Percentiles rank a stretch among this genome's conserved stretches.
Conservation (phyloP, 148 eudicot species). For the Camellia sinensis region DNA sequence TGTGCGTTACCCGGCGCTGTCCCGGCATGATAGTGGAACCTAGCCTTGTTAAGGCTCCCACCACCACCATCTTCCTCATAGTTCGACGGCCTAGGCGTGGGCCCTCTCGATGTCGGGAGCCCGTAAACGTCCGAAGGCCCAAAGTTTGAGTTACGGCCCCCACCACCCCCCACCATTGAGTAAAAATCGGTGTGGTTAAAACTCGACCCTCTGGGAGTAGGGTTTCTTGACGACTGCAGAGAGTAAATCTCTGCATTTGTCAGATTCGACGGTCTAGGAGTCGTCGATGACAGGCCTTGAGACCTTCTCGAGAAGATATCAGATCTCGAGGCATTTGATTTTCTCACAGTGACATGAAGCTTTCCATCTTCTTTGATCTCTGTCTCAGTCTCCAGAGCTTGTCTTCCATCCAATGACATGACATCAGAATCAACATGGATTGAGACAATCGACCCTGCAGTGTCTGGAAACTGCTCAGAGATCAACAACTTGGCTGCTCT, state of each 20-base stretch:
- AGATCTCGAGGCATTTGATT: conserved; percentile 74
- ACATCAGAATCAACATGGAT: conserved; percentile 88
- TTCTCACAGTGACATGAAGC: conserved; percentile 75
- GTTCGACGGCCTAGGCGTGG: conserved; percentile 77
- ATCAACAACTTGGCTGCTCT: conserved; percentile 74
- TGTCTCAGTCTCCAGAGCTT: conserved; percentile 66
- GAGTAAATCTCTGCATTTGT: conserved; percentile 95
- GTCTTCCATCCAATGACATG: conserved; percentile 73
- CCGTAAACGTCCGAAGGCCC: conserved; percentile 70
- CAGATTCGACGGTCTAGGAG: conserved; percentile 68
- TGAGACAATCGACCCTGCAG: conserved; percentile 82
- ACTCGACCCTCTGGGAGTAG: conserved; percentile 82
- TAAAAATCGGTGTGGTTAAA: conserved; percentile 86
- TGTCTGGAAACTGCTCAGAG: conserved; percentile 87
- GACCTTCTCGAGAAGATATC: conserved; percentile 73
- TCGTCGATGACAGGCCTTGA: conserved; percentile 44
- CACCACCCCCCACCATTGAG: conserved; percentile 58
- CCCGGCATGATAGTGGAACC: conserved; percentile 30
- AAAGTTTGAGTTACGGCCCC: conserved; percentile 67
- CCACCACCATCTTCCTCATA: conserved; percentile 58
- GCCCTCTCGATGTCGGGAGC: conserved; percentile 48
- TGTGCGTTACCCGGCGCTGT: conserved; percentile 18
- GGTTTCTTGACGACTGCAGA: conserved; percentile 70
- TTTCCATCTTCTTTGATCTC: conserved; percentile 82
- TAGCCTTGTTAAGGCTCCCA: conserved; percentile 20